A percentile compares a stretch with the other conserved stretches of the same genome.
phyloP scores from a whole-genome alignment of 1,284 basidiomycete species.

The Vanrija sp. region DNA sequence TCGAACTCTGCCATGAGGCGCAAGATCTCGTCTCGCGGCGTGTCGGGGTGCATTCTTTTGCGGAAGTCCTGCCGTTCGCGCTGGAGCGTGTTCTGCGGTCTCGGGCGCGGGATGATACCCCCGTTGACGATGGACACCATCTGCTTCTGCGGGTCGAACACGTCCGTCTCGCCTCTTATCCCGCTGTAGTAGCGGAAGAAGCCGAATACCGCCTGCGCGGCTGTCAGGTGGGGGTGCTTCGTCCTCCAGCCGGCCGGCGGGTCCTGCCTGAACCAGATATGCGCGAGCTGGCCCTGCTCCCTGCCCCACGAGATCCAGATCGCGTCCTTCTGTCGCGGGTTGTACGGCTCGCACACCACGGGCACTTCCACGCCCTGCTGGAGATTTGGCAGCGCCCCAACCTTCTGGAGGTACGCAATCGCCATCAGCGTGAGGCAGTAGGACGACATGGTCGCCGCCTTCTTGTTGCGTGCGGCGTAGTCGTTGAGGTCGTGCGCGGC shows the following conservation, averaged over 20 bases:
- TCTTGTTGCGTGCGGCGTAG: conserved; percentile 33
- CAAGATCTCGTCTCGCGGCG: not conserved
- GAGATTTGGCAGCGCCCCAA: conserved; percentile 42
- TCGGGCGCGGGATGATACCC: conserved; percentile 22
- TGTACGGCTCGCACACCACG: not conserved
- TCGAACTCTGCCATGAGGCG: conserved; percentile 6
- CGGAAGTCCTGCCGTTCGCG: not conserved
- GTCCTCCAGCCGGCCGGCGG: conserved; percentile 26
- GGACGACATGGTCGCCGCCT: conserved; percentile 41
- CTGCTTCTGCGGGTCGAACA: conserved; percentile 23
- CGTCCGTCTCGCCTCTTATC: not conserved
- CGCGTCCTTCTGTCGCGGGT: conserved; percentile 7
- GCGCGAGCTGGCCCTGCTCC: conserved; percentile 32
- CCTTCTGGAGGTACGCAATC: conserved; percentile 45
- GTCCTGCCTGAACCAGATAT: conserved; percentile 24
- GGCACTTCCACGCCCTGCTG: conserved; percentile 26
- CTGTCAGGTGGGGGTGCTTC: conserved; percentile 19
- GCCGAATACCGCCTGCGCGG: conserved; percentile 31
- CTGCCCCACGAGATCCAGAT: conserved; percentile 43
- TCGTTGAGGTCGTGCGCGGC: conserved; percentile 43
- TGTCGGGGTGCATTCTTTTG: no score
- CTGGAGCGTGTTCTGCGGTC: not conserved
- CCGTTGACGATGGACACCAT: conserved; percentile 40
- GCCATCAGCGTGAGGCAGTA: conserved; percentile 49
- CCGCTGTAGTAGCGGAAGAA: conserved; percentile 38